Evolutionary conservation across 2,329 filamentous ascomycete genomes (phyloP).

Genomic region (Colletotrichum tabaci): DNA sequence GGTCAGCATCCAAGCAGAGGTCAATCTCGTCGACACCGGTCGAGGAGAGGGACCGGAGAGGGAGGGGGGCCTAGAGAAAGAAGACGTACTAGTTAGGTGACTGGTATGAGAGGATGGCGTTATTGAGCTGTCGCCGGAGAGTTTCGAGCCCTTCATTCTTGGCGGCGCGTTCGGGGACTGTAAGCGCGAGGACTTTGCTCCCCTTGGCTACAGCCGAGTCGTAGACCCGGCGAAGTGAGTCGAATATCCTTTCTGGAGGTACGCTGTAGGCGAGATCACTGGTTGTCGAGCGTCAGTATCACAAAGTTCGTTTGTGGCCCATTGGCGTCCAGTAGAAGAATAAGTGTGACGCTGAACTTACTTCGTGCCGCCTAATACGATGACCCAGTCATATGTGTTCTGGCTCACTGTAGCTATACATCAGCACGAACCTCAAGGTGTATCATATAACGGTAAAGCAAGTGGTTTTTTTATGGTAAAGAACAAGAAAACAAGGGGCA

Average conservation of each 20-base stretch:
- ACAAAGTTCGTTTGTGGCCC: background rate
- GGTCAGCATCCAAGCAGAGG: constrained; percentile 7
- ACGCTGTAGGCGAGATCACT: constrained; percentile 66
- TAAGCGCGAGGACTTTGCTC: constrained; percentile 73
- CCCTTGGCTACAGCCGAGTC: constrained; percentile 63
- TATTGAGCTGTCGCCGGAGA: constrained; percentile 65
- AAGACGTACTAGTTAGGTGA: constrained; percentile 66
- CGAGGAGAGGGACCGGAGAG: background rate
- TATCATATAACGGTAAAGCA: background rate
- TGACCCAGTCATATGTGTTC: constrained; percentile 69
- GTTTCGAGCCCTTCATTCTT: constrained; percentile 49
- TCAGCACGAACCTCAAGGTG: constrained; percentile 1
- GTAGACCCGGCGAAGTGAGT: constrained; percentile 66
- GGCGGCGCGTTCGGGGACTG: constrained; percentile 68
- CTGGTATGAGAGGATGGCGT: constrained; percentile 64
- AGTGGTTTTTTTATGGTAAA: too few relatives aligned
- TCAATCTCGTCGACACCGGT: too few relatives aligned
- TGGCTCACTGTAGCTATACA: constrained; percentile 39
- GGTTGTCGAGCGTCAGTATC: constrained; percentile 2
- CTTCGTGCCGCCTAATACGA: constrained; percentile 77
- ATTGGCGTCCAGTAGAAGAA: background rate
- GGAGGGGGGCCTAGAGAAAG: background rate
- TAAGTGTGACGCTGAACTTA: constrained; percentile 48
- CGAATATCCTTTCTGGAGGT: constrained; percentile 60
- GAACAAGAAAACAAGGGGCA: background rate